Evolutionary conservation across 257 asterid species (phyloP).

Genomic region (Nicotiana attenuata): DNA sequence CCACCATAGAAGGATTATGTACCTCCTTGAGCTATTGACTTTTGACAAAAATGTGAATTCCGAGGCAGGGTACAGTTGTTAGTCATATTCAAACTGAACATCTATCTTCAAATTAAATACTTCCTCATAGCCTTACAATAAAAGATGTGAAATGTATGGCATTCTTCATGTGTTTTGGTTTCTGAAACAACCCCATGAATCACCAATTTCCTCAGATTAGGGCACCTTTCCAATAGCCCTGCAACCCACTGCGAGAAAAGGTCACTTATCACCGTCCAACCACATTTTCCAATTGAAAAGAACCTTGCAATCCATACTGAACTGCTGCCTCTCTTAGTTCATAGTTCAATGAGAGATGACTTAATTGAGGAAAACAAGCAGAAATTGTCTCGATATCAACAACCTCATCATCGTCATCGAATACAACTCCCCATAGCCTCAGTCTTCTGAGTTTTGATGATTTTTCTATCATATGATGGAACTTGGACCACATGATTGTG

Average conservation of each 20-base stretch:
- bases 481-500: constrained; percentile 80
- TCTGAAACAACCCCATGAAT: constrained; percentile 76
- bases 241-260: constrained; percentile 61
- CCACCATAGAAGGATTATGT: constrained; percentile 2
- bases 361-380: constrained; percentile 63
- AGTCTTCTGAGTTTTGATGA: constrained; percentile 59
- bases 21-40: constrained; percentile 12
- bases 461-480: constrained; percentile 73
- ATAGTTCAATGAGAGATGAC: constrained; percentile 58
- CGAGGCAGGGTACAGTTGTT: not conserved
- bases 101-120: constrained; percentile 56
- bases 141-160: constrained; percentile 58
- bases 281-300: constrained; percentile 61
- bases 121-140: constrained; percentile 62
- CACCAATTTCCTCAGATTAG: constrained; percentile 58
- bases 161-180: constrained; percentile 79
- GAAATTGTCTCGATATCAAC: constrained; percentile 73
- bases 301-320: constrained; percentile 63
- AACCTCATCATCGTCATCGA: constrained; percentile 83
- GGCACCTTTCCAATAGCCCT: constrained; percentile 62
- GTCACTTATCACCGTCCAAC: constrained; percentile 70
- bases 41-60: not conserved
- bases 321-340: constrained; percentile 64
- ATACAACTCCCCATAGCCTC: constrained; percentile 81
- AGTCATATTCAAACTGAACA: constrained; percentile 72